These are phyloP conservation scores for Olyra latifolia DNA, from an alignment of 176 grass and related monocot genomes.

Conservation along the genomic window DNA sequence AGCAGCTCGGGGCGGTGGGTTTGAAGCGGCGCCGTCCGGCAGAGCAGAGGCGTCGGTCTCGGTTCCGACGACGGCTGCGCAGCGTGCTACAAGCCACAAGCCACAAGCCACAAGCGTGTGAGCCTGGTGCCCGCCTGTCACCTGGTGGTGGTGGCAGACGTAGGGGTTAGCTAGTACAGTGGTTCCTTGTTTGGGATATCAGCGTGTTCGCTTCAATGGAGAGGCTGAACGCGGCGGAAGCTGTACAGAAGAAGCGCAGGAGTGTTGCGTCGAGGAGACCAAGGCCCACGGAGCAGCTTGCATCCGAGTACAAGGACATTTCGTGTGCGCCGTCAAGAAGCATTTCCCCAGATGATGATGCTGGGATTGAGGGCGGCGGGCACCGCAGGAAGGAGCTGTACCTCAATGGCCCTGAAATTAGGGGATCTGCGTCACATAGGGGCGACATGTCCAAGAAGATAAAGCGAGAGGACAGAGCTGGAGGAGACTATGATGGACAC, in stretches of 20 bases:
- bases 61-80: no score
- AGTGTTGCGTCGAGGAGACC: conserved; percentile 60
- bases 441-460: conserved; percentile 34
- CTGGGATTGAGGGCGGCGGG: conserved; percentile 5
- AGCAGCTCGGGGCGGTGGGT: no score
- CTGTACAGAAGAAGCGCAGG: conserved; percentile 56
- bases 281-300: conserved; percentile 49
- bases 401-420: conserved; percentile 46
- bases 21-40: no score
- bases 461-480: conserved; percentile 46
- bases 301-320: conserved; percentile 45
- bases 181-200: not conserved
- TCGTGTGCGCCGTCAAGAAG: conserved; percentile 17
- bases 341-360: conserved; percentile 34
- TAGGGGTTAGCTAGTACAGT: not conserved
- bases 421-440: conserved; percentile 18
- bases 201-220: conserved; percentile 29
- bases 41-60: no score
- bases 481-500: conserved; percentile 31
- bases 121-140: no score
- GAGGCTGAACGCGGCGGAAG: conserved; percentile 25
- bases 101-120: no score
- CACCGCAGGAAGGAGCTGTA: conserved; percentile 65
- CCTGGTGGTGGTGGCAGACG: no score
- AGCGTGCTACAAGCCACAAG: no score